Base-by-base conservation (phyloP, 1,284 basidiomycete genomes). In the Marasmius fiardii region DNA sequence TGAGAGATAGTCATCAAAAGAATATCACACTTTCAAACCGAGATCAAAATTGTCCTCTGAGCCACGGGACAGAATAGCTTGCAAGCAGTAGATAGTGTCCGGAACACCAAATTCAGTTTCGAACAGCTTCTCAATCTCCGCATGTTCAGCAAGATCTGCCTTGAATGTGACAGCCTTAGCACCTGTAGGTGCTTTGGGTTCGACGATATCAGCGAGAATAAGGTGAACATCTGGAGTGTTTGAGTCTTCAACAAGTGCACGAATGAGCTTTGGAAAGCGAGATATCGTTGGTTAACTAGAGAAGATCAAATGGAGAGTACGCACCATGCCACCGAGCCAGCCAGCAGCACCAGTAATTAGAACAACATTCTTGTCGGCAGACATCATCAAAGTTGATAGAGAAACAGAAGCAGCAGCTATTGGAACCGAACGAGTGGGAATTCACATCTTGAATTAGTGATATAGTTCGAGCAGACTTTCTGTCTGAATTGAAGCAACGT, bases 31-130 rank as follows among this genome's bases (percentile, higher is more conserved):
- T 67, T 76, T 75, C 60, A 83, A 71, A 4, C 82, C 83, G 3
- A 85, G 67, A 43, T 82, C 80, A 63, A 86, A 86, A 63, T 85
- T 77, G 57, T 82, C 80, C 65, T 88, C 85, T 16, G 81, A 77
- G n/a, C 82, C 83, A 23, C 83, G 80, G n/a, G 82, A 85, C 85
- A 86, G 86, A 66, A 85, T 82, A 1, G 83, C 84, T 61, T 85
- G 82, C 55, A 84, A 71, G 61, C 80, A 83, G 66, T 85, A 86
- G 34, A 86, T 65, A 5, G 72, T 73, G 56, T 76, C 74, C 0
- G 77, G 76, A 6, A 74, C 58, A 12, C 77, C 78, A 47, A 73
- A 67, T 21, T 67, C 55, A 6, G 74, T 76, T n/a, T 67, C 62
- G 62, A 80, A 58, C 23, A 58, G 34, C 18, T 45, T 51, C 21